Conservation (phyloP, 2,329 filamentous ascomycete genomes). For the Pseudonectria buxi region DNA sequence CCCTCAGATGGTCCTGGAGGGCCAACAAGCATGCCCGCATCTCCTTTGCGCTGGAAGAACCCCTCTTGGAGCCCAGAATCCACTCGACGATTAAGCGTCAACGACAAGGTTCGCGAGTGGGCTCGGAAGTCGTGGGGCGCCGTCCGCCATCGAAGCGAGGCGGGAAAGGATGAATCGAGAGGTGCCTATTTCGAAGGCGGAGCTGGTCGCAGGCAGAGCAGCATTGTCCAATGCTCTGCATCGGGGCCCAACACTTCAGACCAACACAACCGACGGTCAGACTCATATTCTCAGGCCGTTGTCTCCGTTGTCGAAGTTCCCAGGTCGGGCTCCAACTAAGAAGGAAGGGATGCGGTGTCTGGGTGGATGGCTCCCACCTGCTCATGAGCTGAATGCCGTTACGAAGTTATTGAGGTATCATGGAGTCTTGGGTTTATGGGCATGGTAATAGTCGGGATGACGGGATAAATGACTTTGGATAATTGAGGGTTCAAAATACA, state of each 20-base stretch:
- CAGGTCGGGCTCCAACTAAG: slow-evolving; percentile 4
- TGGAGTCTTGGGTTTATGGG: not conserved
- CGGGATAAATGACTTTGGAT: slow-evolving; percentile 11
- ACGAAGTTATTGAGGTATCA: not conserved
- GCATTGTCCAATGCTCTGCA: slow-evolving; percentile 10
- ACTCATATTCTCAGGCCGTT: slow-evolving; percentile 8
- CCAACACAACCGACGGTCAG: slow-evolving; percentile 7
- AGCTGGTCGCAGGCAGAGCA: slow-evolving; percentile 11
- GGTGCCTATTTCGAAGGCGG: slow-evolving; percentile 15
- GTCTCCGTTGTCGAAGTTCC: slow-evolving; percentile 11
- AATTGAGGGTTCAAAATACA: slow-evolving; percentile 50
- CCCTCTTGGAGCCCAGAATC: slow-evolving; percentile 23
- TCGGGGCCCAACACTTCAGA: slow-evolving; percentile 10
- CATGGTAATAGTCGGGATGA: slow-evolving; percentile 1
- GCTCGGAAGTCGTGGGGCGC: slow-evolving; percentile 26
- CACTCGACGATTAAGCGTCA: slow-evolving; percentile 24
- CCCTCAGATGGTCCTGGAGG: slow-evolving; percentile 4
- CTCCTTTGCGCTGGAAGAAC: slow-evolving; percentile 17
- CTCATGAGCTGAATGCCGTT: too few relatives aligned
- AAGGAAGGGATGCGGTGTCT: too few relatives aligned
- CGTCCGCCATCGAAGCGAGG: slow-evolving; percentile 18
- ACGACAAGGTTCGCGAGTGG: slow-evolving; percentile 28
- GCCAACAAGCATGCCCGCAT: slow-evolving; percentile 3
- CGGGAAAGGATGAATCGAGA: slow-evolving; percentile 4
- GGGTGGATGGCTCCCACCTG: too few relatives aligned